Evolutionary conservation across 345 rosid species (phyloP).

Genomic region (Corchorus olitorius): DNA sequence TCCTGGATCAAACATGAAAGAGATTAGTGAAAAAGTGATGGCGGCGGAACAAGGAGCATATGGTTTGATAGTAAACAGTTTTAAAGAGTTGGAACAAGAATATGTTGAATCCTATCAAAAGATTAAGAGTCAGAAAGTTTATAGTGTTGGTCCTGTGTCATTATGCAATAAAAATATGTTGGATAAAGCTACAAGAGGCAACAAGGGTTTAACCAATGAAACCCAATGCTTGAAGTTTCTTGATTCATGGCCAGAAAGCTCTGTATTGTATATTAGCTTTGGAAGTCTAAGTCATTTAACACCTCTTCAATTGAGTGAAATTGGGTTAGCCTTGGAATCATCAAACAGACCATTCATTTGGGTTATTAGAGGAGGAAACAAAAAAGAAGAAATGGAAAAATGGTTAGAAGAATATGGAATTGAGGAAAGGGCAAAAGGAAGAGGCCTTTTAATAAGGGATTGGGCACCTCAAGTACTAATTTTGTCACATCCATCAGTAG

Average conservation of each 20-base stretch:
- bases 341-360: conserved; percentile 41
- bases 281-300: conserved; percentile 42
- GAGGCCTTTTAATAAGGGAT: conserved; percentile 52
- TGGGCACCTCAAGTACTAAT: conserved; percentile 66
- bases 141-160: conserved; percentile 54
- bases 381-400: background rate
- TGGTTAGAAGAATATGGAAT: conserved; percentile 32
- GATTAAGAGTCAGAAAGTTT: conserved; percentile 30
- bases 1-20: conserved; percentile 14
- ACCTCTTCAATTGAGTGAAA: conserved; percentile 38
- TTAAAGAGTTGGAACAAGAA: conserved; percentile 41
- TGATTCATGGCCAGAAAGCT: conserved; percentile 28
- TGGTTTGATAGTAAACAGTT: conserved; percentile 40
- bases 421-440: conserved; percentile 37
- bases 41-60: conserved; percentile 20
- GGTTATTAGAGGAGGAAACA: conserved; percentile 23
- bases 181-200: conserved; percentile 42
- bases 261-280: conserved; percentile 46
- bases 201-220: conserved; percentile 11
- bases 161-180: conserved; percentile 22
- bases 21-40: background rate
- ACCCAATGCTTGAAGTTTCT: conserved; percentile 42
- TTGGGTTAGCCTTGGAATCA: conserved; percentile 49
- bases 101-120: conserved; percentile 28
- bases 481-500: conserved; percentile 44